Percentiles rank a stretch among this genome's conserved stretches.
Evolutionary conservation across 2,329 filamentous ascomycete genomes (phyloP).

Genomic region (Rasamsonia emersonii): DNA sequence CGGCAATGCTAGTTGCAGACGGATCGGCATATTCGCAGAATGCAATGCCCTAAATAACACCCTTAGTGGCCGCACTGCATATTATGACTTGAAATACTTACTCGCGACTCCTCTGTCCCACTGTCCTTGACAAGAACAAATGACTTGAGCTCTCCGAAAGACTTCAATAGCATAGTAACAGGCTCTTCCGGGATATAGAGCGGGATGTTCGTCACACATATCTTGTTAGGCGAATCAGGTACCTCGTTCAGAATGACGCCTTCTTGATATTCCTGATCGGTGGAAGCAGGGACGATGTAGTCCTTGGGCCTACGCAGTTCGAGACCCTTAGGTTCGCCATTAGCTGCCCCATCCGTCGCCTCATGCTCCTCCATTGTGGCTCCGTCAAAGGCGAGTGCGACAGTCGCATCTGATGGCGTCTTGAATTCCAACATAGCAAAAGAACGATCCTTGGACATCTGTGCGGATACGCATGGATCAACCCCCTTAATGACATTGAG

Average conservation of each 20-base stretch:
- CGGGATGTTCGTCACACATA: slow-evolving; percentile 85
- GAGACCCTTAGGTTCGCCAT: slow-evolving; percentile 49
- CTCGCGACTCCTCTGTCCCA: slow-evolving; percentile 75
- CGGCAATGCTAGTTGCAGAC: slow-evolving; percentile 65
- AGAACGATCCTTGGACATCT: slow-evolving; percentile 66
- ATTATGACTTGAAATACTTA: slow-evolving; percentile 48
- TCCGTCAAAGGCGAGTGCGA: slow-evolving; percentile 82
- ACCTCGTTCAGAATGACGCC: slow-evolving; percentile 73
- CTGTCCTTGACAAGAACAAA: slow-evolving; percentile 85
- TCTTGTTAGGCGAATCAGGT: slow-evolving; percentile 88
- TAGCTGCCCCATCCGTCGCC: slow-evolving; percentile 43
- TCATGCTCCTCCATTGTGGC: slow-evolving; percentile 75
- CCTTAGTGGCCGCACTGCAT: slow-evolving; percentile 9
- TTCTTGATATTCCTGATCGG: slow-evolving; percentile 64
- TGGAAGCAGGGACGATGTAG: slow-evolving; percentile 82
- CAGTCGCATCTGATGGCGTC: slow-evolving; percentile 75
- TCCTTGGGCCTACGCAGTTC: slow-evolving; percentile 85
- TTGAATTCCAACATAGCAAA: slow-evolving; percentile 93
- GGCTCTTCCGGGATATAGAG: slow-evolving; percentile 83
- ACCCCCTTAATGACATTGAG: slow-evolving; percentile 77
- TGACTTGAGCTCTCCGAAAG: slow-evolving; percentile 87
- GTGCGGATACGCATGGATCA: slow-evolving; percentile 77
- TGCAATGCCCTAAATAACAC: slow-evolving; percentile 67
- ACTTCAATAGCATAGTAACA: slow-evolving; percentile 77
- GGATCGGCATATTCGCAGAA: slow-evolving; percentile 92